Conservation (phyloP, 257 asterid species). For the Plantago ovata region DNA sequence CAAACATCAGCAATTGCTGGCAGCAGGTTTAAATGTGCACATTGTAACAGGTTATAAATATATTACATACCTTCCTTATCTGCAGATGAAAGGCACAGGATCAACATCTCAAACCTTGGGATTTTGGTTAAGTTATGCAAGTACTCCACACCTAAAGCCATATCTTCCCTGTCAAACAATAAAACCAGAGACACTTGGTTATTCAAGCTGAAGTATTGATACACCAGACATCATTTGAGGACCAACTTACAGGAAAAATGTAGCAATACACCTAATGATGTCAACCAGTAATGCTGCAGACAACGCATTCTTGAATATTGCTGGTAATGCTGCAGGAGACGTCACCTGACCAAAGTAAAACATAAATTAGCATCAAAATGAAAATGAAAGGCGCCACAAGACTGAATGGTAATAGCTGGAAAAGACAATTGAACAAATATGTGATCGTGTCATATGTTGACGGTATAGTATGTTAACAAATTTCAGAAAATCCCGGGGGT, state of each 20-base stretch:
- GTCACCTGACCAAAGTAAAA: slow-evolving; percentile 49
- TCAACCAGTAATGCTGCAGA: slow-evolving; percentile 78
- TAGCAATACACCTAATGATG: slow-evolving; percentile 64
- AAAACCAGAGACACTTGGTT: slow-evolving; percentile 19
- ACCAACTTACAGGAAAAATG: slow-evolving; percentile 62
- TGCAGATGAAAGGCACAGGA: slow-evolving; percentile 76
- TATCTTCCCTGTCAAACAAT: slow-evolving; percentile 68
- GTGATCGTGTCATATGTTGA: too few species aligned
- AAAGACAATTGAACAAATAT: background rate
- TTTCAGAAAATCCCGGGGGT: too few species aligned
- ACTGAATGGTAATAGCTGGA: background rate
- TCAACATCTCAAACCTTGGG: slow-evolving; percentile 81
- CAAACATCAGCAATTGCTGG: slow-evolving; percentile 1
- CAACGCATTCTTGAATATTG: slow-evolving; percentile 77
- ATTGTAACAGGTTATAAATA: background rate
- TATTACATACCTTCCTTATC: slow-evolving; percentile 73
- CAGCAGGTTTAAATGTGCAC: background rate
- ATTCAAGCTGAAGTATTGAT: slow-evolving; percentile 14
- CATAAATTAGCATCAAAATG: background rate
- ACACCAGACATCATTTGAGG: slow-evolving; percentile 14
- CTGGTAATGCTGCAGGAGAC: slow-evolving; percentile 68
- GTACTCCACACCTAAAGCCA: slow-evolving; percentile 64
- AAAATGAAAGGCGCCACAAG: background rate
- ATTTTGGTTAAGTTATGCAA: slow-evolving; percentile 61
- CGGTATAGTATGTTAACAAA: too few species aligned